These are phyloP conservation scores for Exophiala sp. DNA, from an alignment of 2,329 filamentous ascomycete species.

Conservation along the genomic window DNA sequence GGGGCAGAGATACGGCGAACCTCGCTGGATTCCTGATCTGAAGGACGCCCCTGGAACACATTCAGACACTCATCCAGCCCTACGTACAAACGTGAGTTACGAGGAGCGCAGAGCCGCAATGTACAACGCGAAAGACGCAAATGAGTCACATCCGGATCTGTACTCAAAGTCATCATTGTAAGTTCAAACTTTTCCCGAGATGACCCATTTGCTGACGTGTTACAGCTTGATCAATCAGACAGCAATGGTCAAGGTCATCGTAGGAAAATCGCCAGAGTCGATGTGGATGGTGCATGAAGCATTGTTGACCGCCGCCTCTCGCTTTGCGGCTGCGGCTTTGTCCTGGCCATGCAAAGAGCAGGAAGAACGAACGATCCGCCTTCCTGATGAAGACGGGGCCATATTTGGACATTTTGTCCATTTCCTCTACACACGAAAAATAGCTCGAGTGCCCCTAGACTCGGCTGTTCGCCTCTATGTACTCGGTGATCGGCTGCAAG, in stretches of 20 bases:
- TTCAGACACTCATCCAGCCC: no score
- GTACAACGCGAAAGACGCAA: no score
- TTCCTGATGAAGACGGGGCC: slow-evolving; percentile 21
- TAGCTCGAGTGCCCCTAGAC: background rate
- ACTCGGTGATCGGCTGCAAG: slow-evolving; percentile 9
- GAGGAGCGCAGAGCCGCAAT: no score
- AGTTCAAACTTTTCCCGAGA: no score
- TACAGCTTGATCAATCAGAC: background rate
- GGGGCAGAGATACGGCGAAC: no score
- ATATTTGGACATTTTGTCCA: slow-evolving; percentile 18
- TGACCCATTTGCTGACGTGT: no score
- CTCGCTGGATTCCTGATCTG: no score
- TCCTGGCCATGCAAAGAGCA: slow-evolving; percentile 13
- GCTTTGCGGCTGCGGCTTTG: slow-evolving; percentile 16
- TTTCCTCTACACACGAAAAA: slow-evolving; percentile 15
- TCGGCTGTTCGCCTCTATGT: background rate
- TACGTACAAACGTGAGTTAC: no score
- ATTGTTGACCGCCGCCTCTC: slow-evolving; percentile 11
- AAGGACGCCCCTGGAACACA: no score
- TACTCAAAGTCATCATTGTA: no score
- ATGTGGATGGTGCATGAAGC: slow-evolving; percentile 20
- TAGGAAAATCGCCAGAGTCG: background rate
- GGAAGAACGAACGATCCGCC: slow-evolving; percentile 7
- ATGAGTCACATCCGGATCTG: no score
- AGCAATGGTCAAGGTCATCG: slow-evolving; percentile 3